phyloP scores from a whole-genome alignment of 495 filamentous ascomycete species.

The Opeltia flavorubescens region DNA sequence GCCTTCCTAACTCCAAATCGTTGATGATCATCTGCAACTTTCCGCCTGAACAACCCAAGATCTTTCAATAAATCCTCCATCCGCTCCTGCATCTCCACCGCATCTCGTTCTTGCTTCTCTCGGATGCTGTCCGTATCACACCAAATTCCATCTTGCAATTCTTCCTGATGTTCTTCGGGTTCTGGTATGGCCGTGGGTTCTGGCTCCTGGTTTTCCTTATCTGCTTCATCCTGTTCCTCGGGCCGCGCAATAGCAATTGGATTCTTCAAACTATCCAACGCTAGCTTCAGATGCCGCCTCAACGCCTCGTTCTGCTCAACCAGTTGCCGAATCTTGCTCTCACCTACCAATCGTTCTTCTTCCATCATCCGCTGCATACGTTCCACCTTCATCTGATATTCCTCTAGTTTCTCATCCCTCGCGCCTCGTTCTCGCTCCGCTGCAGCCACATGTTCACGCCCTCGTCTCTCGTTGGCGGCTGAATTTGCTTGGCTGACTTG shows the following conservation, averaged over 20 bases:
- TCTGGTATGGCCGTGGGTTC: conserved; percentile 13
- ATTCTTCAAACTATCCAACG: conserved; percentile 74
- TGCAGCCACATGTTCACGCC: conserved; percentile 16
- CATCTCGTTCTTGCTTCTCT: conserved; percentile 31
- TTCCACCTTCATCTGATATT: conserved; percentile 76
- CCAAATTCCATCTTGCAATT: conserved; percentile 24
- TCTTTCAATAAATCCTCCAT: conserved; percentile 35
- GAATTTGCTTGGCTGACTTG: conserved; percentile 38
- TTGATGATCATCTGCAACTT: conserved; percentile 63
- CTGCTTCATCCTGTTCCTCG: conserved; percentile 9
- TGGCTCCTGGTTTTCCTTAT: conserved; percentile 18
- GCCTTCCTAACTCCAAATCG: conserved; percentile 31
- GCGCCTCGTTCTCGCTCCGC: conserved; percentile 34
- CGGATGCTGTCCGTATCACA: conserved; percentile 26
- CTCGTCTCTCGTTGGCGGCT: conserved; percentile 16
- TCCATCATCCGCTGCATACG: conserved; percentile 90
- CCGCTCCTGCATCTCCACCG: conserved; percentile 21
- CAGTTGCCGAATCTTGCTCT: conserved; percentile 78
- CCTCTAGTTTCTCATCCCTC: conserved; percentile 65
- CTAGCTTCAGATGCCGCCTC: conserved; percentile 70
- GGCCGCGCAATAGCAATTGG: conserved; percentile 46
- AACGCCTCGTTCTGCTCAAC: conserved; percentile 83
- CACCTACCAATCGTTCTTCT: conserved; percentile 70
- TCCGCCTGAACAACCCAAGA: conserved; percentile 65
- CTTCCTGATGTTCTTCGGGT: conserved; percentile 26